phyloP scores from a whole-genome alignment of 306 rosid species.

The Mimosa bimucronata region DNA sequence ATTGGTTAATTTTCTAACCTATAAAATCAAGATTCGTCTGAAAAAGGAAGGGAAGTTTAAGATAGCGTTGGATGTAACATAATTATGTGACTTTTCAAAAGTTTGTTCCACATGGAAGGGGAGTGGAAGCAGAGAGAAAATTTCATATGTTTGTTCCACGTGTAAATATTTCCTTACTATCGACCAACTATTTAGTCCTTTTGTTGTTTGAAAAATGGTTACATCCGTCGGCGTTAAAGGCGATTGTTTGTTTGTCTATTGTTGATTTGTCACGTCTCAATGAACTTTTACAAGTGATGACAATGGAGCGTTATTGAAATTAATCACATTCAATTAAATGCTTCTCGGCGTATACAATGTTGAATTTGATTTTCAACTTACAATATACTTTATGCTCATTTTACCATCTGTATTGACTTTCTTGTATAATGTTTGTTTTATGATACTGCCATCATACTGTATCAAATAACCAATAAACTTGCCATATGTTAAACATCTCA shows the following conservation, averaged over 20 bases:
- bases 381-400: background rate
- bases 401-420: slow-evolving; percentile 20
- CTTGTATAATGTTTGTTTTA: background rate
- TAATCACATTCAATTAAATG: slow-evolving; percentile 12
- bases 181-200: background rate
- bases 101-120: background rate
- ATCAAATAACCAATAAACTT: background rate
- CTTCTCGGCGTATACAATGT: background rate
- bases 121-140: background rate
- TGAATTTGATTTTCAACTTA: slow-evolving; percentile 6
- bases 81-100: background rate
- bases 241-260: background rate
- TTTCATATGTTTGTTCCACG: background rate
- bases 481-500: background rate
- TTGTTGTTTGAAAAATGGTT: background rate
- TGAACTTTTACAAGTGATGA: background rate
- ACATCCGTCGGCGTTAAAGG: background rate
- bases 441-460: background rate
- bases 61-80: background rate
- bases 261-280: background rate
- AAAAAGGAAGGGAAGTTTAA: background rate
- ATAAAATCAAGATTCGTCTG: background rate
- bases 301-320: slow-evolving; percentile 2
- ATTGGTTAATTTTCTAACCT: background rate
- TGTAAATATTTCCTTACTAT: background rate